A percentile compares a stretch with the other conserved stretches of the same genome.
These are phyloP conservation scores for Spathaspora girioi DNA, from an alignment of 805 yeast genomes.

Conservation along the genomic window DNA sequence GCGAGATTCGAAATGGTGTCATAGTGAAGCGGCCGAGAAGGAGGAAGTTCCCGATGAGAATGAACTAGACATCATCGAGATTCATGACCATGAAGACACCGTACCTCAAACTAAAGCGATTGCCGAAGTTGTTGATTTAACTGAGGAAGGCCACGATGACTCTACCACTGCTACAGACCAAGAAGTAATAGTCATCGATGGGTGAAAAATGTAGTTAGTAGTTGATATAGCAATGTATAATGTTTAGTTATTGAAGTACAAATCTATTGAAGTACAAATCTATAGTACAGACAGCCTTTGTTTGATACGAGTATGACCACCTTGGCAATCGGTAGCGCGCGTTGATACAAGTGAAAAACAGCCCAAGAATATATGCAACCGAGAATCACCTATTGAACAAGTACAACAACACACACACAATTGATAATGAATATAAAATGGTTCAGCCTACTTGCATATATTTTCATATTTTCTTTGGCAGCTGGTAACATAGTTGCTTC, in stretches of 20 bases:
- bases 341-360: not conserved
- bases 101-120: not conserved
- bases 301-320: no score
- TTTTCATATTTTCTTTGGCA: not conserved
- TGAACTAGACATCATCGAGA: constrained; percentile 39
- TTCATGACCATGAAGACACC: constrained; percentile 10
- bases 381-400: not conserved
- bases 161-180: not conserved
- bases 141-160: constrained; percentile 11
- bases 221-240: not conserved
- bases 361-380: not conserved
- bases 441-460: not conserved
- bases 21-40: constrained; percentile 14
- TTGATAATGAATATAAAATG: not conserved
- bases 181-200: constrained; percentile 22
- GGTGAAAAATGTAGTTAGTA: not conserved
- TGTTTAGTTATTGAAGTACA: no score
- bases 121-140: constrained; percentile 13
- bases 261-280: no score
- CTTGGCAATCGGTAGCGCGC: not conserved
- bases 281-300: no score
- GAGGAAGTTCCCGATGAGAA: constrained; percentile 39
- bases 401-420: not conserved
- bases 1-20: constrained; percentile 51
- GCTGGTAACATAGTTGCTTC: not conserved